These are phyloP conservation scores for Auricularia auricula-judae DNA, from an alignment of 768 basidiomycete species.

Conservation along the genomic window DNA sequence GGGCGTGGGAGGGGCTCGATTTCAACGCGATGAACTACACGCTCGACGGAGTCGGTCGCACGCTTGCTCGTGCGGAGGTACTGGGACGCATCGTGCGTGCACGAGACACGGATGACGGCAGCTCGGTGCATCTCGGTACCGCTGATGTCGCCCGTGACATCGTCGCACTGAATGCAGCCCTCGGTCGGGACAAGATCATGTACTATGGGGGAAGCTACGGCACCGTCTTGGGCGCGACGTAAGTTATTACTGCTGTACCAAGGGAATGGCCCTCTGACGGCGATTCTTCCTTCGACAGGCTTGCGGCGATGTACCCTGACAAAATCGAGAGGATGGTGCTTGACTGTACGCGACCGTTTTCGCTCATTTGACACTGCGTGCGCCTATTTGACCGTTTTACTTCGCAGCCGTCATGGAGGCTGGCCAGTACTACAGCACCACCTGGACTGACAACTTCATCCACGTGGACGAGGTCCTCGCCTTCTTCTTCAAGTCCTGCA, in stretches of 20 bases:
- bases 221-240: slow-evolving; percentile 21
- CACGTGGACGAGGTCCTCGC: slow-evolving; percentile 28
- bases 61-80: neutral
- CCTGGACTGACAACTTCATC: slow-evolving; percentile 25
- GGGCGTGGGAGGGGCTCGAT: neutral
- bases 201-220: slow-evolving; percentile 24
- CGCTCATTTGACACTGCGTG: neutral
- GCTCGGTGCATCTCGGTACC: slow-evolving; percentile 8
- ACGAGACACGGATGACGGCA: neutral
- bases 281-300: neutral
- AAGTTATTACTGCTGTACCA: slow-evolving; percentile 19
- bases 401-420: slow-evolving; percentile 27
- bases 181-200: slow-evolving; percentile 10
- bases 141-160: slow-evolving; percentile 13
- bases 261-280: neutral
- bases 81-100: neutral
- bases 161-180: slow-evolving; percentile 10
- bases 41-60: neutral
- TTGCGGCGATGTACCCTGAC: neutral
- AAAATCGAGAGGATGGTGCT: neutral
- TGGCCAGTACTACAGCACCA: slow-evolving; percentile 27
- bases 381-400: neutral
- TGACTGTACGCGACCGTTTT: neutral
- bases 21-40: neutral
- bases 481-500: slow-evolving; percentile 26